Percentiles rank a stretch among this genome's conserved stretches.
phyloP scores from a whole-genome alignment of 2,329 filamentous ascomycete genomes.

The Botrytis squamosa region DNA sequence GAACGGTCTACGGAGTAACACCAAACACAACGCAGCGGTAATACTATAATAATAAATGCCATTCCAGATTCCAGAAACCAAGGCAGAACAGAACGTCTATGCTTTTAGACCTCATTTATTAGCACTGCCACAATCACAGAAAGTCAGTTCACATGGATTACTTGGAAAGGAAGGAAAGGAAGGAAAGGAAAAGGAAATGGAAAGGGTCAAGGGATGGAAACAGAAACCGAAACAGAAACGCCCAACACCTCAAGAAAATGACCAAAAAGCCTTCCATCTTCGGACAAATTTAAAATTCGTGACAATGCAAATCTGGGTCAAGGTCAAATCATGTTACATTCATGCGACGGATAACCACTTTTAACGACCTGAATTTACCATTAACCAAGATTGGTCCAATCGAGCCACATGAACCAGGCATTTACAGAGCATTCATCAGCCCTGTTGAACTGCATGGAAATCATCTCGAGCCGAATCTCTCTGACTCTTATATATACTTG shows the following conservation, averaged over 20 bases:
- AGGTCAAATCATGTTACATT: slow-evolving; percentile 18
- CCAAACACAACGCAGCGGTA: background rate
- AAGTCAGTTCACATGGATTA: background rate
- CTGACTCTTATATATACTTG: slow-evolving; percentile 1
- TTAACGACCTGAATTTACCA: background rate
- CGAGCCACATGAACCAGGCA: background rate
- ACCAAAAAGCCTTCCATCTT: background rate
- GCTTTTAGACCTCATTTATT: background rate
- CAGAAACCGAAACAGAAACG: background rate
- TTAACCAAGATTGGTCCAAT: background rate
- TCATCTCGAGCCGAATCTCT: background rate
- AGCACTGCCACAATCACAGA: slow-evolving; percentile 6
- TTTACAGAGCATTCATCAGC: background rate
- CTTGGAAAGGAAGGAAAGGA: background rate
- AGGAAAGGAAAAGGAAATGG: background rate
- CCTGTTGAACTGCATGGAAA: background rate
- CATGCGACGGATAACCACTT: slow-evolving; percentile 4
- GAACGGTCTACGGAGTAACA: background rate
- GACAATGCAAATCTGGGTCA: slow-evolving; percentile 10
- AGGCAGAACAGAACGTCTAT: slow-evolving; percentile 7
- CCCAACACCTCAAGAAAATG: background rate
- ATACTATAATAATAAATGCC: background rate
- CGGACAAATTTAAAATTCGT: background rate
- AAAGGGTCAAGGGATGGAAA: background rate
- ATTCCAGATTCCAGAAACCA: slow-evolving; percentile 2